Base-by-base conservation (phyloP, 2,329 filamentous ascomycete species). In the Neopestalotiopsis sp. region DNA sequence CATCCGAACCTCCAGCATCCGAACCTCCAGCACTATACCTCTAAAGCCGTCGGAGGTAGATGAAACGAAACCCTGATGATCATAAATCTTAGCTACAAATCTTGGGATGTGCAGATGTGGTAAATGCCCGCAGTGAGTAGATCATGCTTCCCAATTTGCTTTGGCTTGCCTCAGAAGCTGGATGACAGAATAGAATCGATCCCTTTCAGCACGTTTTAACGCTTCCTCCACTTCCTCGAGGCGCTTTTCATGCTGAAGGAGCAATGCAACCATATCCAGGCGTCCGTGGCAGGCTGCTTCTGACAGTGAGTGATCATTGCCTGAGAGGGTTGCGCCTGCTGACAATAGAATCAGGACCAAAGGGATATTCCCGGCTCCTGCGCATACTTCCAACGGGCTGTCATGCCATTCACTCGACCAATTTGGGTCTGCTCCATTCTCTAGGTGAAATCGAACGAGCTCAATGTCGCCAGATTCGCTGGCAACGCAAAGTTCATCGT, bases 211-310 rank as follows among this genome's bases (percentile, higher is more conserved):
- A 58, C 24, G 5, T 28, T 13, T 3, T 14, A 58, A 58, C 30
- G 56, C 56, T 58, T 12, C 9, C 28, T 20, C 14, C 20, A 58
- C 56, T 30, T 28, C 17, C 13, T 32, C 20, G 12, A 32, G 24
- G 14, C 57, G 57, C 3, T 59, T 28, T 9, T 59, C 57, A 14
- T 6, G 30, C 12, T 1, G 20, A 14, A 59, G 14, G 1, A 59
- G 30, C 57, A 59, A 30, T 32, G 57, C 57, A 28, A 59, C 57
- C 57, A 59, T 59, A 10, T 59, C 57, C 57, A 59, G 9, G 13
- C 57, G 57, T 32, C 57, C 57, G 3, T 59, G 4, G 13, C 14
- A 7, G 5, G 57, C n/a, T 1, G 57, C 57, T 0, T 12, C 1
- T 7, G 24, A 32, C 14, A 59, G 30, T 14, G 57, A 32, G 14